These are phyloP conservation scores for Claviceps pazoutovae DNA, from an alignment of 2,329 filamentous ascomycete species.

Conservation along the genomic window DNA sequence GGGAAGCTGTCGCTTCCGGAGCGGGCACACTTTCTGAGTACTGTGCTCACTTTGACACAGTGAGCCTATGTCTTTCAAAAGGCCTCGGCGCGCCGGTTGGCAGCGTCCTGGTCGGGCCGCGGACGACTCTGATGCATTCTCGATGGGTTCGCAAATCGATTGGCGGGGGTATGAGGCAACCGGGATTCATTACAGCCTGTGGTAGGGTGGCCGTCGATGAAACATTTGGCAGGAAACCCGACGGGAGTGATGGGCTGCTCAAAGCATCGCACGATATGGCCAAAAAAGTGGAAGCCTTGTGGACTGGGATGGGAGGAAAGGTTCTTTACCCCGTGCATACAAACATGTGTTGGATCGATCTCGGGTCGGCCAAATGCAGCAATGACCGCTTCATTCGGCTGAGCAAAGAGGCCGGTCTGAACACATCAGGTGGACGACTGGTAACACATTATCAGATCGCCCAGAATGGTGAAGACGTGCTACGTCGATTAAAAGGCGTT, in stretches of 20 bases:
- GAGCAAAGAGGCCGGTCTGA: constrained; percentile 28
- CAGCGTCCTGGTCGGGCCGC: constrained; percentile 51
- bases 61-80: constrained; percentile 71
- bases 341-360: constrained; percentile 84
- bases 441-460: constrained; percentile 49
- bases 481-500: constrained; percentile 40
- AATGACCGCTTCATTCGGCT: constrained; percentile 24
- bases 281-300: constrained; percentile 51
- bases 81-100: constrained; percentile 72
- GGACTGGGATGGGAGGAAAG: constrained; percentile 56
- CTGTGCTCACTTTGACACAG: constrained; percentile 55
- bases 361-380: constrained; percentile 42
- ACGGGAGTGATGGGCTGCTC: constrained; percentile 41
- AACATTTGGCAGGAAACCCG: constrained; percentile 25
- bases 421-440: constrained; percentile 25
- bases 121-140: constrained; percentile 22
- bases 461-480: constrained; percentile 42
- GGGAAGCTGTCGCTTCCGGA: constrained; percentile 64
- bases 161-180: constrained; percentile 60
- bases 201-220: constrained; percentile 52
- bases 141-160: constrained; percentile 50
- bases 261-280: constrained; percentile 47
- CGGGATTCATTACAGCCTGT: constrained; percentile 58
- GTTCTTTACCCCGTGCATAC: constrained; percentile 60
- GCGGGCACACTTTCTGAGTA: constrained; percentile 55